Conservation (phyloP, 2,329 filamentous ascomycete species). For the Ascomycota sp. region DNA sequence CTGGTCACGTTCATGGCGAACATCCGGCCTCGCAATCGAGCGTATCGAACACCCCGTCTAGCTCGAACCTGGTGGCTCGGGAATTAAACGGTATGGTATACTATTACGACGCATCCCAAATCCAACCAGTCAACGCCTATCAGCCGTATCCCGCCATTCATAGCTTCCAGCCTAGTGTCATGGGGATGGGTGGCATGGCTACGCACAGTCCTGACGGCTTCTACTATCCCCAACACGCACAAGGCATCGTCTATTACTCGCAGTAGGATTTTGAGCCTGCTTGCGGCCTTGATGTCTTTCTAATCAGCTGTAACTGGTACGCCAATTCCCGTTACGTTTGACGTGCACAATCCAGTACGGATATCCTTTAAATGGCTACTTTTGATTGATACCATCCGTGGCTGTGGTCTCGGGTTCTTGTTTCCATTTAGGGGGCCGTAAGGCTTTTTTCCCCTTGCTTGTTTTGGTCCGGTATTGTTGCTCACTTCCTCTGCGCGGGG, state of each 20-base stretch:
- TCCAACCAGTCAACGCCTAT: slow-evolving; percentile 30
- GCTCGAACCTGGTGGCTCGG: slow-evolving; percentile 42
- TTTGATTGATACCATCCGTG: no score
- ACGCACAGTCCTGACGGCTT: slow-evolving; percentile 45
- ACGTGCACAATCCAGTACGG: no score
- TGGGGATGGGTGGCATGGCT: slow-evolving; percentile 63
- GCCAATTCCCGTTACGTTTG: no score
- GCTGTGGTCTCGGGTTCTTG: no score
- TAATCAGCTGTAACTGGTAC: no score
- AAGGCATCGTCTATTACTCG: slow-evolving; percentile 37
- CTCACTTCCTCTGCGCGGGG: not conserved
- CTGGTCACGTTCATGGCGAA: slow-evolving; percentile 19
- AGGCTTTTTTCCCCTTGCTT: no score
- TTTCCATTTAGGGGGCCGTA: no score
- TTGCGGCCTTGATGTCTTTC: not conserved
- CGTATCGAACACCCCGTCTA: slow-evolving; percentile 7
- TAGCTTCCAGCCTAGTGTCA: slow-evolving; percentile 31
- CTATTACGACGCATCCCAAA: slow-evolving; percentile 66
- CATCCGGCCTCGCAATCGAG: slow-evolving; percentile 13
- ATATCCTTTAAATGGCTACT: no score
- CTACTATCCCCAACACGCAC: slow-evolving; percentile 39
- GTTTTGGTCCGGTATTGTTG: not conserved
- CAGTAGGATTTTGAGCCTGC: slow-evolving; percentile 22
- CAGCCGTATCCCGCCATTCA: slow-evolving; percentile 25
- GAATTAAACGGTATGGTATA: slow-evolving; percentile 93